phyloP scores from a whole-genome alignment of 2,329 filamentous ascomycete genomes.

The Sporothrix humicola region DNA sequence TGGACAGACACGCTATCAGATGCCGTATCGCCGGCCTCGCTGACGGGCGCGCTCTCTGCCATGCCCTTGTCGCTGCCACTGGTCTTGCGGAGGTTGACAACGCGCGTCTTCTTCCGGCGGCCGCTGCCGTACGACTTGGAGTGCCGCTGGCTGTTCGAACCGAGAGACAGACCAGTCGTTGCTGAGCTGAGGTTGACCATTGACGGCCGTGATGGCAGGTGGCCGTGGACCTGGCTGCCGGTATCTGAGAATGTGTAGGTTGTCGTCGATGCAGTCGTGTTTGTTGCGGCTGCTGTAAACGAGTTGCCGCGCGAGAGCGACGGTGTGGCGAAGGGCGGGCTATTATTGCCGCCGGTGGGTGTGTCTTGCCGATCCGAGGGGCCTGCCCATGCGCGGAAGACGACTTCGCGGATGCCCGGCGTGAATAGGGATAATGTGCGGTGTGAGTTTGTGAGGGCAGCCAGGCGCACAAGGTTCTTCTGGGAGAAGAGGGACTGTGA shows the following conservation, averaged over 20 bases:
- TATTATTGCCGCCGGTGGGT: conserved; percentile 48
- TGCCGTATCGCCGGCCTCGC: conserved; percentile 57
- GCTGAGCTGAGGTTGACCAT: conserved; percentile 66
- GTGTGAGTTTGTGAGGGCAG: conserved; percentile 83
- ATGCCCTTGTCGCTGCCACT: conserved; percentile 45
- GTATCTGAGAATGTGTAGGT: conserved; percentile 77
- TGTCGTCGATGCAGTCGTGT: conserved; percentile 64
- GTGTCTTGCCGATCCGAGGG: conserved; percentile 72
- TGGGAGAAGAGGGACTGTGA: conserved; percentile 91
- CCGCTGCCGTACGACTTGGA: conserved; percentile 63
- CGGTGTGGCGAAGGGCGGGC: conserved; percentile 55
- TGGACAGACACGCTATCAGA: conserved; percentile 58
- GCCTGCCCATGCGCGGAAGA: conserved; percentile 91
- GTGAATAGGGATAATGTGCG: conserved; percentile 90
- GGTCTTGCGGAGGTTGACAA: conserved; percentile 77
- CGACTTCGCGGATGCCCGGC: conserved; percentile 84
- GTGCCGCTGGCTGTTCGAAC: conserved; percentile 61
- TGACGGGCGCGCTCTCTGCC: conserved; percentile 54
- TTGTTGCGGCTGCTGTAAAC: conserved; percentile 61
- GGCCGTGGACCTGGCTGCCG: conserved; percentile 66
- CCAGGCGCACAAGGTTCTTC: conserved; percentile 86
- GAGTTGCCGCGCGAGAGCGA: conserved; percentile 69
- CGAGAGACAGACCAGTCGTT: conserved; percentile 66
- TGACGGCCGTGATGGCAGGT: conserved; percentile 71
- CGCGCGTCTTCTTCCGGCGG: conserved; percentile 81